Base-by-base conservation (phyloP, 2,329 filamentous ascomycete genomes). In the Alternaria dauci region DNA sequence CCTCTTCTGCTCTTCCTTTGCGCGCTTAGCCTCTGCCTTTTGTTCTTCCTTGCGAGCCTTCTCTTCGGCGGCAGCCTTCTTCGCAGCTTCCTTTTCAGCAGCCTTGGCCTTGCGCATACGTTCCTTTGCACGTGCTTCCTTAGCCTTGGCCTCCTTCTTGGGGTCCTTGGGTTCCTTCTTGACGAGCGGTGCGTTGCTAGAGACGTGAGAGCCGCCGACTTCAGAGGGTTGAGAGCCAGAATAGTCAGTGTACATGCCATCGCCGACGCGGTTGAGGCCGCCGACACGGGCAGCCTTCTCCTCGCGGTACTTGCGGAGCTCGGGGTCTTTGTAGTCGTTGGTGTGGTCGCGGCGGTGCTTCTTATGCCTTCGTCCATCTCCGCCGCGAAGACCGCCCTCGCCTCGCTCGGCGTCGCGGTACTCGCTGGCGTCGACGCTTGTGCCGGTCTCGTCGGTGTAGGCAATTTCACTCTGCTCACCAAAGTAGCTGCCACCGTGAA, bases 261-360 rank as follows among this genome's bases (percentile, higher is more conserved):
- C 94, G 43, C 89, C 85, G 68, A 91, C 85, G 71, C 90, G 89
- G 80, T 98, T 98, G 77, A 98, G 82, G 20, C 94, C 94, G 36
- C 94, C 94, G 2, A 98, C 93, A 52, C 91, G 87, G 0, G 94
- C 94, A 2, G 93, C 83, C 77, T 90, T 92, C 81, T 98, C 94
- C 73, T 93, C 86, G 25, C 94, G 91, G 82, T 98, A 98, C 34
- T 88, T 88, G 59, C 90, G 88, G 57, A 98, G 87, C 61, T 95
- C 90, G 47, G 79, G 78, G 67, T 85, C 83, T 41, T 74, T 57
- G 76, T 79, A 61, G 70, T 85, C 83, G 69, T 86, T 85, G 75
- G 85, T 84, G 59, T 84, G 80, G 66, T 84, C 84, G 63, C 79
- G 80, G 57, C 79, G 77, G 23, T 89, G 84, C 20, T 87, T 84